Evolutionary conservation across 2,329 filamentous ascomycete genomes (phyloP), one percentile per base, ranked within the genome.

Genomic region (Pyrenochaeta sp.): DNA sequence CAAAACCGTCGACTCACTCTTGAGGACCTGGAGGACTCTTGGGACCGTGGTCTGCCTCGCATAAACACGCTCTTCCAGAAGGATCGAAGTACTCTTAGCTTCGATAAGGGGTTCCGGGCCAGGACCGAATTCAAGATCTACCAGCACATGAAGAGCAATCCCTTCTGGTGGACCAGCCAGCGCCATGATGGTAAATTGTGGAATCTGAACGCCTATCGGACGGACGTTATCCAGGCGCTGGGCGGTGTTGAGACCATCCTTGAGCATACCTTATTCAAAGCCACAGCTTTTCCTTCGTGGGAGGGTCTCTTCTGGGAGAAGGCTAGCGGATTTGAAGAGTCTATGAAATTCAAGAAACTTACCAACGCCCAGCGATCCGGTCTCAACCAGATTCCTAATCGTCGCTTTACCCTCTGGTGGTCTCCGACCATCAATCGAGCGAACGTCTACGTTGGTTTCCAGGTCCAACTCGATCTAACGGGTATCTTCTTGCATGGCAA

Each of bases 21-120:
- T 7, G 95, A 99, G 74, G 95, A 99, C 78, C 82, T 99, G 18
- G 95, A 99, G 72, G 95, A 99, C 73, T 97, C 92, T 72, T 99
- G 95, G 95, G 96, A 99, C 72, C 91, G 95, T 65, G 95, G 95
- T 81, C 83, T 99, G 46, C 95, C 95, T 15, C 90, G 95, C 79
- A 99, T 99, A 80, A 99, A 99, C 75, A 99, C 95, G 0, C 83
- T 99, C 2, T 99, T 99, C 87, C 95, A 99, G 75, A 99, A 99
- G 77, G 95, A 99, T 67, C 86, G 95, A 69, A 97, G 92, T 75
- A 99, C 95, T 0, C 84, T 99, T 60, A 96, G 92, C 70, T 99
- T 99, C 71, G 95, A 99, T 81, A 99, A 99, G 79, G 95, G 95
- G 49, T 99, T 98, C 88, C 89, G 95, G 64, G 88, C 93, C 12